Base-by-base conservation (phyloP, 257 asterid species). In the Galeopsis tetrahit region DNA sequence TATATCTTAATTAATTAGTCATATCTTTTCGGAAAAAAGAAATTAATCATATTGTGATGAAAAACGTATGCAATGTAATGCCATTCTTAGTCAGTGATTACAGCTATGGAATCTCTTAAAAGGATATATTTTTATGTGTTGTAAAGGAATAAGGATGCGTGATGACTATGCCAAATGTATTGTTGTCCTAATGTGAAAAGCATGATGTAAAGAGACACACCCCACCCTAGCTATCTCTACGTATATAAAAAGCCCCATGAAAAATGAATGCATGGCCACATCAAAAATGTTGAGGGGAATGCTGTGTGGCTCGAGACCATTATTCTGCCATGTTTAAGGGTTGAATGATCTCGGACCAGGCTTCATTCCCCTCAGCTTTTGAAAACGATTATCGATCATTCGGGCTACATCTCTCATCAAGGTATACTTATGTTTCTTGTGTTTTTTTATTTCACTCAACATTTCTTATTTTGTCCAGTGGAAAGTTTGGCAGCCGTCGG, bases 331-430 rank as follows among this genome's bases (percentile, higher is more conserved):
- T 40, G 59, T 36, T 5, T 0, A 8, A 9, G 5, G 28, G 1
- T 0, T 4, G 88, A 87, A 78, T 82, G 92, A 83, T 83, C 77
- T 86, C 96, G 95, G 96, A 90, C 96, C 96, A 89, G 96, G 96
- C 96, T 89, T 86, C 88, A 86, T 86, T 86, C 91, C 89, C 88
- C 88, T 74, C 80, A 75, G 72, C 84, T 58, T 64, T 49, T 15
- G 21, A 8, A 28, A 77, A 21, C 56, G 39, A 21, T 31, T 21
- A 7, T 17, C 15, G 32, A 17, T 58, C 28, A 10, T 59, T 3
- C 10, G 48, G 31, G 57, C 5, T 28, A 11, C 38, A 34, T 43
- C 14, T 21, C 17, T 49, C 17, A 15, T 17, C 59, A 17, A 8
- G 49, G 73, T 77, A 71, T 39, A 34, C 21, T 34, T 68, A 11